phyloP scores from a whole-genome alignment of 1,284 basidiomycete genomes.

The Tetrapyrgos nigripes region DNA sequence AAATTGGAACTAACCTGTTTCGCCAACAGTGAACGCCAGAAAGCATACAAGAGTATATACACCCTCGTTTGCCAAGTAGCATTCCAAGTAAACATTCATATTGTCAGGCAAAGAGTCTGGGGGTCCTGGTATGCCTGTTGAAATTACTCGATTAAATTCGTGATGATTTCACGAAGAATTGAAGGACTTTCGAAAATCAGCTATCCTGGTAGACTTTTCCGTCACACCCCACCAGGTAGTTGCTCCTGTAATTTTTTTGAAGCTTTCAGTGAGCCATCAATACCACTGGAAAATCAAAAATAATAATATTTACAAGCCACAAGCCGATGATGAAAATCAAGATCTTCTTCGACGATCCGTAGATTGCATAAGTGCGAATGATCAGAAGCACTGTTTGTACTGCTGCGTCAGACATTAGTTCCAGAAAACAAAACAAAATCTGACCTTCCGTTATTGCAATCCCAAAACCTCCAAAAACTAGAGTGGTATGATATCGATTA shows the following conservation, averaged over 20 bases:
- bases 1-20: slow-evolving; percentile 15
- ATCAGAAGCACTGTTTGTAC: slow-evolving; percentile 21
- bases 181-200: too few relatives aligned
- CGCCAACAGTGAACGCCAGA: slow-evolving; percentile 17
- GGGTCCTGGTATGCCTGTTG: too few relatives aligned
- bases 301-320: slow-evolving; percentile 19
- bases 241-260: background rate
- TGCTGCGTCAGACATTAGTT: background rate
- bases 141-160: background rate
- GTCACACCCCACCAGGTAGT: too few relatives aligned
- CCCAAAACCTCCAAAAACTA: slow-evolving; percentile 10
- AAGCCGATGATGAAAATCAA: slow-evolving; percentile 19
- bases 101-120: too few relatives aligned
- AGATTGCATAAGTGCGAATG: slow-evolving; percentile 26
- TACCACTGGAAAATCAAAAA: background rate
- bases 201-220: too few relatives aligned
- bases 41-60: slow-evolving; percentile 16
- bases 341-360: slow-evolving; percentile 21
- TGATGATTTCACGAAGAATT: too few relatives aligned
- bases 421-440: background rate
- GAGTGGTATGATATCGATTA: slow-evolving; percentile 23
- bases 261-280: background rate
- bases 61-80: slow-evolving; percentile 2
- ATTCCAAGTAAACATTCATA: background rate
- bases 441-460: slow-evolving; percentile 21